These are phyloP conservation scores for Aspergillus wentii DNA, from an alignment of 495 filamentous ascomycete species.

Conservation along the genomic window DNA sequence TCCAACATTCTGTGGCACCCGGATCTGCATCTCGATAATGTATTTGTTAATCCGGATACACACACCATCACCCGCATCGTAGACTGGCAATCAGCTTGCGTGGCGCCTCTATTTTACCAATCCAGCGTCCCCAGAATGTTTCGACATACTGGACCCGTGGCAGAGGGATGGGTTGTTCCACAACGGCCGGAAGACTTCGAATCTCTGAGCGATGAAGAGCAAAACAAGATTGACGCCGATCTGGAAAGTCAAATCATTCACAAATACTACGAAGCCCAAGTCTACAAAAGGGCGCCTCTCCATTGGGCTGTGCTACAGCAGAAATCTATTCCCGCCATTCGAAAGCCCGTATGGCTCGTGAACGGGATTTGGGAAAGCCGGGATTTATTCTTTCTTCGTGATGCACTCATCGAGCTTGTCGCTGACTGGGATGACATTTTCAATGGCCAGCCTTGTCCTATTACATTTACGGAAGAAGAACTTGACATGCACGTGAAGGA, in stretches of 20 bases:
- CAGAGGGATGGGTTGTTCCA: conserved; percentile 21
- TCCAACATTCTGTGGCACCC: conserved; percentile 30
- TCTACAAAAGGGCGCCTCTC: conserved; percentile 20
- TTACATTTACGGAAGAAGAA: conserved; percentile 25
- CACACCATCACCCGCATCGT: conserved; percentile 22
- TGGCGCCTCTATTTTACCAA: conserved; percentile 26
- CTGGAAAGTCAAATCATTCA: conserved; percentile 23
- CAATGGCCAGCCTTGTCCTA: conserved; percentile 21
- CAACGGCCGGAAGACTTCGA: conserved; percentile 22
- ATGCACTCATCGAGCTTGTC: conserved; percentile 20
- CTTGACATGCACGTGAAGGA: conserved; percentile 22
- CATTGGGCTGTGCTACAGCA: conserved; percentile 27
- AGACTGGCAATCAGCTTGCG: conserved; percentile 29
- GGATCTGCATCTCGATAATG: conserved; percentile 38
- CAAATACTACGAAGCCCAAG: conserved; percentile 27
- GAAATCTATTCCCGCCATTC: conserved; percentile 10
- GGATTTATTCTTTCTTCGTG: conserved; percentile 32
- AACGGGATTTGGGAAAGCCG: conserved; percentile 23
- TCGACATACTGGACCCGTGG: conserved; percentile 18
- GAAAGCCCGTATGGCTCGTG: conserved; percentile 27
- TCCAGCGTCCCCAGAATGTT: conserved; percentile 25
- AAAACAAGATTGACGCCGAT: conserved; percentile 19
- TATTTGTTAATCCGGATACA: conserved; percentile 29
- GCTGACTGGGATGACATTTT: conserved; percentile 24
- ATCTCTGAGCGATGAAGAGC: conserved; percentile 17